These are phyloP conservation scores for Trichosanthes truncata DNA, from an alignment of 306 rosid species.

Conservation along the genomic window DNA sequence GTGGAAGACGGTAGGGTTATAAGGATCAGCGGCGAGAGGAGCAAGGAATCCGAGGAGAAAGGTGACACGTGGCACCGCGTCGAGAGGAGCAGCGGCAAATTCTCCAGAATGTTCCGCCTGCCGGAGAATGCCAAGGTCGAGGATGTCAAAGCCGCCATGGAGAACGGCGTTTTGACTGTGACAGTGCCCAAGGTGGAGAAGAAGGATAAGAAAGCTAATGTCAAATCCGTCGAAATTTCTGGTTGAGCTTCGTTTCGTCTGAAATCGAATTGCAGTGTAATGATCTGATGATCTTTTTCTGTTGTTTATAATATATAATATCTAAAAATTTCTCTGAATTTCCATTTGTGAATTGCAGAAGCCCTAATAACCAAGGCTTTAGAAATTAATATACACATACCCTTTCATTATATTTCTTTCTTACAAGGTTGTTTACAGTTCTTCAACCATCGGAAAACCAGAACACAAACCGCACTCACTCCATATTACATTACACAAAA, in stretches of 20 bases:
- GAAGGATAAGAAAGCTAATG: slow-evolving; percentile 10
- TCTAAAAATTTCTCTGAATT: no score
- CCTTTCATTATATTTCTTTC: no score
- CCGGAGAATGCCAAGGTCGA: slow-evolving; percentile 19
- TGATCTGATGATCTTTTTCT: no score
- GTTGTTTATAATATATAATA: no score
- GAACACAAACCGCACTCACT: not conserved
- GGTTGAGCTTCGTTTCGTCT: not conserved
- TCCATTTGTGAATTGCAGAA: no score
- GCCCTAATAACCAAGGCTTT: no score
- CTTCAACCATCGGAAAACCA: no score
- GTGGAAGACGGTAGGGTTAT: slow-evolving; percentile 21
- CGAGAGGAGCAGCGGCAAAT: slow-evolving; percentile 31
- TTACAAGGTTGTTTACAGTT: no score
- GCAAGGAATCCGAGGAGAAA: slow-evolving; percentile 17
- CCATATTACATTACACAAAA: not conserved
- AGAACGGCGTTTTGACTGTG: slow-evolving; percentile 28
- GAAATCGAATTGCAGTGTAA: no score
- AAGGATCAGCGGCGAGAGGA: slow-evolving; percentile 26
- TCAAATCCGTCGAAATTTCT: slow-evolving; percentile 22
- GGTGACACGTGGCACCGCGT: slow-evolving; percentile 23
- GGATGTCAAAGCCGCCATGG: slow-evolving; percentile 24
- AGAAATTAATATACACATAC: no score
- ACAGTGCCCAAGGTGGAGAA: slow-evolving; percentile 22
- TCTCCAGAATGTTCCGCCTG: slow-evolving; percentile 24